Base-by-base conservation (phyloP, 2,329 filamentous ascomycete genomes). In the Beauveria rudraprayagi region DNA sequence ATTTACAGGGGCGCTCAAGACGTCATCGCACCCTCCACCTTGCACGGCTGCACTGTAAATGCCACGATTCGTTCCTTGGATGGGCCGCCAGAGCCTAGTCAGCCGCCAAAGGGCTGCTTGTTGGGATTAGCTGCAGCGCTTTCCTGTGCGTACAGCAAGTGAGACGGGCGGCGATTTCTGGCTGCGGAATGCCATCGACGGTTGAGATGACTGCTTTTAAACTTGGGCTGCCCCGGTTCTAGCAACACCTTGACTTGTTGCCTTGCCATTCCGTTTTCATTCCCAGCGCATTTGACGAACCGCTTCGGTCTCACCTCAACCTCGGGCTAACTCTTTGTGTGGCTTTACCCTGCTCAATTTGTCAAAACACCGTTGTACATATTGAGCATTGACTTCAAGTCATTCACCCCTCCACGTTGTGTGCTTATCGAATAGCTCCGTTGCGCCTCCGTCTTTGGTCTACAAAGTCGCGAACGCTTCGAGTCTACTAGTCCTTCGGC, bases 251-350 rank as follows among this genome's bases (percentile, higher is more conserved):
- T 10, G 22, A 37, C 41, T 48, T 16, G 48, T 50, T 60, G 57
- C 53, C 57, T 60, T 22, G 37, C 57, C 26, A 46, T 54, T 60
- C 57, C 50, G 57, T 54, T 60, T 60, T 60, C 57, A 53, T 54
- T 46, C 57, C 26, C 48, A 5, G 14, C 54, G 37, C 47, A 34
- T 50, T 48, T 48, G 16, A 24, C 30, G 19, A 30, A 19, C 55
- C 47, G 37, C 47, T 44, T 59, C 47, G 22, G 56, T 51, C 40
- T 51, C 37, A 51, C 44, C 46, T 37, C 43, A 50, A 47, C 44
- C n/a, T 19, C 5, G 26, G 28, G 16, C 28, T 11, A 30, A 24
- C 19, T 14, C n/a, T 22, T 26, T 19, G 14, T 40, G 24, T 19
- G 34, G 34, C 5, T 59, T 9, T 43, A 40, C 16, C 11, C 24